phyloP scores from a whole-genome alignment of 108 stramenopile genomes.

The Aureococcus anophagefferens region DNA sequence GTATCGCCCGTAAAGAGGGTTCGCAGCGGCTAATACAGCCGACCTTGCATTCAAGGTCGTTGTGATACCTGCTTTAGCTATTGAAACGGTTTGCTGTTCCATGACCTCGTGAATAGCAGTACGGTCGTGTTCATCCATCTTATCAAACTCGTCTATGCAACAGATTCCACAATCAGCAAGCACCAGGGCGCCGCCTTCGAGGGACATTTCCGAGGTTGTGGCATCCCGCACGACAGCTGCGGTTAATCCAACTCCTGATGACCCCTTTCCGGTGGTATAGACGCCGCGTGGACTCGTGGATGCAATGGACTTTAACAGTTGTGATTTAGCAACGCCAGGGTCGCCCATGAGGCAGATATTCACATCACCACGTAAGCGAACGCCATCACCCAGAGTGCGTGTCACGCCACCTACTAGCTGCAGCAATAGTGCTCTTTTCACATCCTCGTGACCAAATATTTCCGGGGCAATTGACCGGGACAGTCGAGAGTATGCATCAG shows the following conservation, averaged over 20 bases:
- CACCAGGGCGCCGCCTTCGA: slow-evolving; percentile 98
- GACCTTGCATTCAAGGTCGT: slow-evolving; percentile 95
- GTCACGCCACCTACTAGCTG: slow-evolving; percentile 93
- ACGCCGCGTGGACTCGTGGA: slow-evolving; percentile 91
- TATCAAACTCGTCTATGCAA: slow-evolving; percentile 97
- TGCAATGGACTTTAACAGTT: slow-evolving; percentile 91
- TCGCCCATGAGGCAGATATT: slow-evolving; percentile 98
- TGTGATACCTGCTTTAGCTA: slow-evolving; percentile 98
- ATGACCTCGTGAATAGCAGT: slow-evolving; percentile 99
- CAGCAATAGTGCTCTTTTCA: slow-evolving; percentile 85
- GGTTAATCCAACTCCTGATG: slow-evolving; percentile 92
- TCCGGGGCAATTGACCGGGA: slow-evolving; percentile 84
- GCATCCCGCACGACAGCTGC: slow-evolving; percentile 88
- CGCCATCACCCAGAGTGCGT: slow-evolving; percentile 77
- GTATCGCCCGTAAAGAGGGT: slow-evolving; percentile 93
- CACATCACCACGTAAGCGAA: slow-evolving; percentile 91
- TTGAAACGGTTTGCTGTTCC: slow-evolving; percentile 97
- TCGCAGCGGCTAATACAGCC: slow-evolving; percentile 95
- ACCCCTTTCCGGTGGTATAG: slow-evolving; percentile 98
- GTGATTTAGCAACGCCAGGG: slow-evolving; percentile 98
- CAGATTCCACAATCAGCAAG: slow-evolving; percentile 95
- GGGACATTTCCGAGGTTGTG: slow-evolving; percentile 85
- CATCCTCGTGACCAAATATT: slow-evolving; percentile 96
- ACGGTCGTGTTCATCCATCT: slow-evolving; percentile 91
- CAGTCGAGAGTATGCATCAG: slow-evolving; percentile 36